These are phyloP conservation scores for Didymella pomorum DNA, from an alignment of 2,329 filamentous ascomycete genomes.

Conservation along the genomic window DNA sequence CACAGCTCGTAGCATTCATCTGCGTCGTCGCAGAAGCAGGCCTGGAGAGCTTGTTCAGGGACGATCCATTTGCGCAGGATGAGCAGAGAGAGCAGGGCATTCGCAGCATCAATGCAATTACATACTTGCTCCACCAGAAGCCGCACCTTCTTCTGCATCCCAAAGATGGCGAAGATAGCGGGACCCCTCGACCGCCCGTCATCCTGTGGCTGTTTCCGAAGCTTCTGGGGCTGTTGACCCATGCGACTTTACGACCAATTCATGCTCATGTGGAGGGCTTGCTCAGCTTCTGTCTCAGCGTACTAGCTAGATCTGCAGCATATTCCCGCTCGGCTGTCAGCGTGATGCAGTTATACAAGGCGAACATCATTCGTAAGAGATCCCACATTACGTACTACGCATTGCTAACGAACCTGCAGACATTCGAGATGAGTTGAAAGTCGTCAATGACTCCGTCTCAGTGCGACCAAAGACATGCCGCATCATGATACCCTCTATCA, in stretches of 20 bases:
- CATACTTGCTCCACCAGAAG: conserved; percentile 76
- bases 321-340: conserved; percentile 47
- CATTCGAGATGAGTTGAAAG: conserved; percentile 55
- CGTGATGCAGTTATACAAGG: conserved; percentile 50
- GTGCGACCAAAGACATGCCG: conserved; percentile 29
- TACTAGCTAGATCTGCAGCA: conserved; percentile 47
- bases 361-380: conserved; percentile 52
- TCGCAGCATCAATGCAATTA: conserved; percentile 80
- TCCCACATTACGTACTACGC: neutral
- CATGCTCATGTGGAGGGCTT: conserved; percentile 49
- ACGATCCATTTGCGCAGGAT: conserved; percentile 72
- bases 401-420: conserved; percentile 47
- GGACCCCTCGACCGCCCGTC: conserved; percentile 54
- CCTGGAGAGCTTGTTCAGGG: conserved; percentile 71
- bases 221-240: conserved; percentile 58
- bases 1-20: conserved; percentile 82
- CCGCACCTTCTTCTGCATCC: conserved; percentile 68
- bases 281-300: conserved; percentile 48
- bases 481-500: conserved; percentile 51
- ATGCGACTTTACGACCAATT: conserved; percentile 52
- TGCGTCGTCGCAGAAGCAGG: conserved; percentile 84
- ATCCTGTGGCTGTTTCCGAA: conserved; percentile 64
- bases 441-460: conserved; percentile 27
- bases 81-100: conserved; percentile 67
- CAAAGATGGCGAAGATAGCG: conserved; percentile 44